Conservation (phyloP, 2,329 filamentous ascomycete genomes). For the Intubia oerlemansii region DNA sequence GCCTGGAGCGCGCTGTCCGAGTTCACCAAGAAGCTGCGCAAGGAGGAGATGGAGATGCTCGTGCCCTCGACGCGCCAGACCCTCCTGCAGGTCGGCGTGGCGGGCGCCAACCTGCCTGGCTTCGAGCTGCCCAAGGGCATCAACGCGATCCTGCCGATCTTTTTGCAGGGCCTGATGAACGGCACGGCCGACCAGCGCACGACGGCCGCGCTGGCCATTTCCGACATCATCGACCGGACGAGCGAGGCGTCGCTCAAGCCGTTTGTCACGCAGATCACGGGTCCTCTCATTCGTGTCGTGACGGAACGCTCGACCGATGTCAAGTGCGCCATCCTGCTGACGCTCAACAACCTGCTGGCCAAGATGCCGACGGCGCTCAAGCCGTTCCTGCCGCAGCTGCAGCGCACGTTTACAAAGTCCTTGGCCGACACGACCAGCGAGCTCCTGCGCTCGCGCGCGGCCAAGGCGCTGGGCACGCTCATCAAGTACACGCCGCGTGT, state of each 20-base stretch:
- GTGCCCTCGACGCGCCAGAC: constrained; percentile 72
- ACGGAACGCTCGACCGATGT: constrained; percentile 92
- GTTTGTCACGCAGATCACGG: constrained; percentile 93
- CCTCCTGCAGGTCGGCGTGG: constrained; percentile 69
- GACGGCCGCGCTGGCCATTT: constrained; percentile 79
- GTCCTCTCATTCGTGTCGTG: constrained; percentile 90
- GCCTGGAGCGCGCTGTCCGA: constrained; percentile 73
- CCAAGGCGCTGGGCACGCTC: constrained; percentile 80
- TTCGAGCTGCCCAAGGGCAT: constrained; percentile 93
- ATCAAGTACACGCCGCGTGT: constrained; percentile 92
- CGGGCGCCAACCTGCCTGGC: constrained; percentile 66
- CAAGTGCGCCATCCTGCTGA: constrained; percentile 83
- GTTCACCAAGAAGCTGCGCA: constrained; percentile 74
- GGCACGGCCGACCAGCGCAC: constrained; percentile 82
- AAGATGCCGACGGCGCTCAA: constrained; percentile 94
- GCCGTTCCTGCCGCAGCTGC: constrained; percentile 88
- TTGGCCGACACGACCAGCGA: constrained; percentile 87
- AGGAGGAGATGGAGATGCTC: constrained; percentile 94
- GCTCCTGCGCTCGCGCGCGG: constrained; percentile 64
- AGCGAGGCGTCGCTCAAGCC: constrained; percentile 74
- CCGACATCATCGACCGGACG: constrained; percentile 86
- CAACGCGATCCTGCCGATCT: constrained; percentile 87
- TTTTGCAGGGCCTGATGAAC: constrained; percentile 95
- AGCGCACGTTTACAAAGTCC: constrained; percentile 91
- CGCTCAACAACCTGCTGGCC: constrained; percentile 83